phyloP scores from a whole-genome alignment of 345 rosid species.

The Microthlaspi erraticum region DNA sequence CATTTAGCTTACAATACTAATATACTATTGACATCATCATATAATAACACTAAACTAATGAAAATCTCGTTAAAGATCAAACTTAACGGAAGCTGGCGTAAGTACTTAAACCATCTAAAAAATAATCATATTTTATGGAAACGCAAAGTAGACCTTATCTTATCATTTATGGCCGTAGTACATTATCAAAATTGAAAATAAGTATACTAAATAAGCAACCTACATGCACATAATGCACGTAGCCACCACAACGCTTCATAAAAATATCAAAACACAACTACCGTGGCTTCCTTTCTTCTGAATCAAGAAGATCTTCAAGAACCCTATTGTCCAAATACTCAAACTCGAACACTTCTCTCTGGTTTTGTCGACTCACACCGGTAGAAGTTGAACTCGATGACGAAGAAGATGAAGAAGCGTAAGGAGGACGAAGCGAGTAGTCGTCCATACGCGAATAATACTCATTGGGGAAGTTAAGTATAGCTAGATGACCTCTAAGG shows the following conservation, averaged over 20 bases:
- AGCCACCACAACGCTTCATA: slow-evolving; percentile 25
- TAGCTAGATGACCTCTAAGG: slow-evolving; percentile 70
- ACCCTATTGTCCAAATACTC: slow-evolving; percentile 78
- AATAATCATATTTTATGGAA: slow-evolving; percentile 20
- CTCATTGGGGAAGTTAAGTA: slow-evolving; percentile 79
- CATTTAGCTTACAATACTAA: background rate
- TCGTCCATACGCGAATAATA: slow-evolving; percentile 48
- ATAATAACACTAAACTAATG: slow-evolving; percentile 1
- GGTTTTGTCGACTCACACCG: slow-evolving; percentile 33
- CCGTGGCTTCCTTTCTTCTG: slow-evolving; percentile 64
- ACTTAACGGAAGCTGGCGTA: slow-evolving; percentile 5
- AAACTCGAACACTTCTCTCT: slow-evolving; percentile 69
- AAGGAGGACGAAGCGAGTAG: slow-evolving; percentile 41
- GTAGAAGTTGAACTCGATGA: slow-evolving; percentile 39
- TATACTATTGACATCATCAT: background rate
- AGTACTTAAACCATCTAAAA: background rate
- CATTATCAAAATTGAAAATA: slow-evolving; percentile 20
- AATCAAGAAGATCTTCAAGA: slow-evolving; percentile 84
- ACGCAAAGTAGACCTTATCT: slow-evolving; percentile 16
- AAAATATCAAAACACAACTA: slow-evolving; percentile 18
- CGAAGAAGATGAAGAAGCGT: slow-evolving; percentile 15
- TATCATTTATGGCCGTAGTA: slow-evolving; percentile 29
- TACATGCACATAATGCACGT: slow-evolving; percentile 43
- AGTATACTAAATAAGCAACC: slow-evolving; percentile 23
- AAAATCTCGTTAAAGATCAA: background rate